A percentile compares a stretch with the other conserved stretches of the same genome.
These are phyloP conservation scores for Picea sitchensis DNA, from an alignment of 75 land plant species.

Conservation along the genomic window DNA sequence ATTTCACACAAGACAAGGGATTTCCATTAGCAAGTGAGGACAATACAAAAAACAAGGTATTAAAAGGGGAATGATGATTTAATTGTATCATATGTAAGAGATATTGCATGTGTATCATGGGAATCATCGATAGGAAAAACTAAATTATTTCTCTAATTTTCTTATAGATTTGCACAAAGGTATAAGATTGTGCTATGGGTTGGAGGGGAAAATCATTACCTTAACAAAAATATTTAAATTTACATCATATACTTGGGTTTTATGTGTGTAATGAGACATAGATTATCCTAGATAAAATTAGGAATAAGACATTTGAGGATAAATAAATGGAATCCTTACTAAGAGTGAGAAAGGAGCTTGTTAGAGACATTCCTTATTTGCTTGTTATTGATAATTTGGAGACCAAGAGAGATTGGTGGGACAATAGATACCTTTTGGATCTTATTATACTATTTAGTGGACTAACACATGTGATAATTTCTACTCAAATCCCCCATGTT, in stretches of 20 bases:
- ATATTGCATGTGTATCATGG: conserved; percentile 72
- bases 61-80: conserved; percentile 22
- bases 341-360: conserved; percentile 66
- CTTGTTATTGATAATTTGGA: conserved; percentile 88
- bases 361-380: conserved; percentile 76
- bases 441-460: conserved; percentile 80
- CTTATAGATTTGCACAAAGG: conserved; percentile 65
- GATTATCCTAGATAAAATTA: conserved; percentile 31
- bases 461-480: conserved; percentile 73
- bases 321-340: conserved; percentile 72
- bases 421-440: conserved; percentile 60
- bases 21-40: conserved; percentile 7
- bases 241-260: conserved; percentile 59
- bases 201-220: conserved; percentile 76
- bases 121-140: conserved; percentile 91
- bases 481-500: conserved; percentile 73
- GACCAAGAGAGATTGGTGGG: conserved; percentile 91
- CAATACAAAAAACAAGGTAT: conserved; percentile 15
- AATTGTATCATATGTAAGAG: conserved; percentile 50
- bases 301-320: conserved; percentile 69
- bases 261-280: conserved; percentile 58
- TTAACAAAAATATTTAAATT: conserved; percentile 79
- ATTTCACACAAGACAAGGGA: conserved; percentile 12
- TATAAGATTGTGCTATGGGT: conserved; percentile 93
- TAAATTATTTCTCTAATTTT: conserved; percentile 76